Evolutionary conservation across 2,329 filamentous ascomycete genomes (phyloP), one percentile per base, ranked within the genome.

Genomic region (Aspergillus sergii): DNA sequence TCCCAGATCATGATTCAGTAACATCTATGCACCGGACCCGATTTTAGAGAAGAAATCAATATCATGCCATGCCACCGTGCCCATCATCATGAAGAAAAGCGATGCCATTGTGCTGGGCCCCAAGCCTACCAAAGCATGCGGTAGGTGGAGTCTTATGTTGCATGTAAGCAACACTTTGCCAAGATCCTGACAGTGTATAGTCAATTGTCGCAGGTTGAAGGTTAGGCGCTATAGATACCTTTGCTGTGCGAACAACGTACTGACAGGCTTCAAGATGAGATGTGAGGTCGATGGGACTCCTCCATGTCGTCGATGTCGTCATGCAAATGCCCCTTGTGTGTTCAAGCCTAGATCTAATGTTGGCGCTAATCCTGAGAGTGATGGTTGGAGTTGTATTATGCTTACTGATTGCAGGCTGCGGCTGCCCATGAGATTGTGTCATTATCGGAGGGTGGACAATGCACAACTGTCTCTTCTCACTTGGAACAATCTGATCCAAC

Each of bases 331-430:
- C 11, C 14, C 66, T 21, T 73, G 72, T 59, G 55, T 74, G 21
- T 74, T 74, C 57, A 73, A 70, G 51, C 72, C 72, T n/a, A 66
- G 72, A 41, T 71, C 72, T 11, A 74, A 74, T 69, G 72, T 74
- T 60, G 55, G 68, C 66, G 28, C 39, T 53, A 12, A 12, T 16
- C 12, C 16, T n/a, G 14, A 19, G 46, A 50, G 46, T 39, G 30
- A 5, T 23, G n/a, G 30, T 9, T 16, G 10, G 2, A n/a, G 21
- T 12, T 26, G 0, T 2, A 23, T 19, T 48, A 16, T 55, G 55
- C 61, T 67, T 14, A 65, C 41, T 8, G 19, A 26, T 19, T 58
- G 5, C n/a, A 73, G 72, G 71, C 72, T 28, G 72, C 72, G 32
- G 66, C 67, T 0, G 62, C 73, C 28, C 69, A 72, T 48, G 67